A percentile compares a stretch with the other conserved stretches of the same genome.
phyloP scores from a whole-genome alignment of 2,329 filamentous ascomycete species.

The Aspergillus sp. region DNA sequence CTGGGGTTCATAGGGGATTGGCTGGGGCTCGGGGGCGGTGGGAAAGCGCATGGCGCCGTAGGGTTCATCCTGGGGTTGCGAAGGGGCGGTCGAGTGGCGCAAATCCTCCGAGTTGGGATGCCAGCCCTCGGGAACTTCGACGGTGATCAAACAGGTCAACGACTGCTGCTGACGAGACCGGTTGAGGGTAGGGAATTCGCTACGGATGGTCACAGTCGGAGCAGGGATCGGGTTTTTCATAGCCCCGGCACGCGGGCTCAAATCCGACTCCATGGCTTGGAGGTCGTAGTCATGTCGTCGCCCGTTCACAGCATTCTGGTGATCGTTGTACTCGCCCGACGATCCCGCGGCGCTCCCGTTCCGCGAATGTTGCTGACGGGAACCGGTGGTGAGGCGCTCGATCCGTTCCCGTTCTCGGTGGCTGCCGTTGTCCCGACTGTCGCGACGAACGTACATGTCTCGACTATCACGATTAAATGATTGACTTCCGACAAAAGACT shows the following conservation, averaged over 20 bases:
- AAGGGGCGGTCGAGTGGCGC: constrained; percentile 51
- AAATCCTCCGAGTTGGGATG: constrained; percentile 79
- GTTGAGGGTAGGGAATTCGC: constrained; percentile 93
- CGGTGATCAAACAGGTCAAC: constrained; percentile 86
- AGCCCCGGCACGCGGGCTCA: constrained; percentile 65
- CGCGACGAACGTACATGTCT: constrained; percentile 33
- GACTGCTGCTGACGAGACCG: constrained; percentile 92
- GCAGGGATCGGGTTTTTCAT: constrained; percentile 85
- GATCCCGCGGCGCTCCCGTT: constrained; percentile 77
- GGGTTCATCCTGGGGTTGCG: constrained; percentile 48
- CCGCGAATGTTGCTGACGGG: constrained; percentile 60
- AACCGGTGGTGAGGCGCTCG: constrained; percentile 43
- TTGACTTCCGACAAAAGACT: constrained; percentile 4
- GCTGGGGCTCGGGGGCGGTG: constrained; percentile 50
- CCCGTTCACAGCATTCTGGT: constrained; percentile 63
- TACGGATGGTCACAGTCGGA: constrained; percentile 89
- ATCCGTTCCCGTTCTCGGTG: constrained; percentile 42
- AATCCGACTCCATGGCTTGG: constrained; percentile 88
- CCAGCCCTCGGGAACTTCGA: constrained; percentile 93
- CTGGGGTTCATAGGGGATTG: constrained; percentile 71
- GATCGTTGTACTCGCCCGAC: constrained; percentile 76
- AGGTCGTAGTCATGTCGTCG: constrained; percentile 92
- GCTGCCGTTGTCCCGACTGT: constrained; percentile 41
- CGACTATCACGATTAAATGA: constrained; percentile 27
- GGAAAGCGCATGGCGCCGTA: constrained; percentile 54